Base-by-base conservation (phyloP, 208 protist genomes). In the Balamuthia mandrillaris region DNA sequence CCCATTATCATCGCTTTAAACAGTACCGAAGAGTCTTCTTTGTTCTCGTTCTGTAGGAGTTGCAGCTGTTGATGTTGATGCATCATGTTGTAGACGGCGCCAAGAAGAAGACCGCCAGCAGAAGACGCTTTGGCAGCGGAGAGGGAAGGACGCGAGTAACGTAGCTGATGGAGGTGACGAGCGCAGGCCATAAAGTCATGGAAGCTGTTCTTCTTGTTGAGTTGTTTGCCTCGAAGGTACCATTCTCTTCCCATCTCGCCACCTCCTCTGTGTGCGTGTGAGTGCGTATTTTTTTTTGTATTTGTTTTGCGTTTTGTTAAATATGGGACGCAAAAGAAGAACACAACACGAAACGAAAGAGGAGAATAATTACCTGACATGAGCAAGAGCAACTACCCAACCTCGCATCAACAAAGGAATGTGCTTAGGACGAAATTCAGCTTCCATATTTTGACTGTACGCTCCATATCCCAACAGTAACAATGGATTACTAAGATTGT, bases 21-120 rank as follows among this genome's bases (percentile, higher is more conserved):
- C 27, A 85, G 42, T 24, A 37, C 16, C 31, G 52, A 60, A n/a
- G n/a, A n/a, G n/a, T n/a, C n/a, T n/a, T n/a, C n/a, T n/a, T n/a
- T n/a, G n/a, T n/a, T n/a, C n/a, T n/a, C n/a, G n/a, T n/a, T n/a
- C n/a, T n/a, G n/a, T n/a, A n/a, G n/a, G n/a, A n/a, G n/a, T n/a
- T n/a, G n/a, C n/a, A n/a, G n/a, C n/a, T n/a, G n/a, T n/a, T n/a
- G n/a, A n/a, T n/a, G n/a, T n/a, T n/a, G n/a, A n/a, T n/a, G n/a
- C 52, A 60, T 16, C 6, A 60, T 16, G 14, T 27, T 21, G 14
- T 35, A 14, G 9, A 65, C 9, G 16, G 52, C 31, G 31, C 66
- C 84, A 56, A 61, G 44, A 18, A 84, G 37, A 21, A 87, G 45
- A 29, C 84, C 84, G 29, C 84, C 84, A 21, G 84, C 84, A n/a